Base-by-base conservation (phyloP, 306 rosid species). In the Quercus engelmannii region DNA sequence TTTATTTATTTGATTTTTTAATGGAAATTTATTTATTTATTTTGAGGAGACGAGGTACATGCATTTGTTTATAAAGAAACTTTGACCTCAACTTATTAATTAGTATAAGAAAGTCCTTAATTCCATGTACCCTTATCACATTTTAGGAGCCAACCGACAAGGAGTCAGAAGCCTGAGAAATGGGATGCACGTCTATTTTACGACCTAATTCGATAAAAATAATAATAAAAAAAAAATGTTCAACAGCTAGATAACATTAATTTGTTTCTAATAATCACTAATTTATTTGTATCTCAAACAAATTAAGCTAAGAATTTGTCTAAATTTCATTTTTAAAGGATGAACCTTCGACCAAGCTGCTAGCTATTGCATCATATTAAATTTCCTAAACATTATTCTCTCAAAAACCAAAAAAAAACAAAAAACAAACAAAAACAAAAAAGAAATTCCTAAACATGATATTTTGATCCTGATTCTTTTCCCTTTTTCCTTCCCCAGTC, bases 131-230 rank as follows among this genome's bases (percentile, higher is more conserved):
- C 63, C 77, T 61, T 11, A 74, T 69, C 75, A 65, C 75, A 54
- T 67, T 55, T 64, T 26, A 82, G 33, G 72, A 86, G 33, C 76
- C 84, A 71, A 61, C 71, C 31, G 73, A 58, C 58, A 41, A 71
- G 57, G 30, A 38, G 73, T 14, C 57, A 20, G 75, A 74, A 19
- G 56, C 31, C 78, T 73, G 71, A 80, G 74, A 82, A 80, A 88
- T 78, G 88, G 90, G 58, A 55, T 79, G 94, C 93, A 90, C 97
- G 94, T 88, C 92, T 84, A 28, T 41, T 19, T 26, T n/a, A 31
- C 61, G 6, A 19, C 38, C 6, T 6, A 1, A 4, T 3, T 5
- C 17, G 54, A 31, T 15, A 30, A 15, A 0, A 30, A 30, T 26
- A 26, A 26, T 23, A 28, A 28, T 3, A 3, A 26, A 5, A 5